Percentiles rank a stretch among this genome's conserved stretches.
Evolutionary conservation across 2,329 filamentous ascomycete species (phyloP).

Genomic region (Dothiorella sarmentorum): DNA sequence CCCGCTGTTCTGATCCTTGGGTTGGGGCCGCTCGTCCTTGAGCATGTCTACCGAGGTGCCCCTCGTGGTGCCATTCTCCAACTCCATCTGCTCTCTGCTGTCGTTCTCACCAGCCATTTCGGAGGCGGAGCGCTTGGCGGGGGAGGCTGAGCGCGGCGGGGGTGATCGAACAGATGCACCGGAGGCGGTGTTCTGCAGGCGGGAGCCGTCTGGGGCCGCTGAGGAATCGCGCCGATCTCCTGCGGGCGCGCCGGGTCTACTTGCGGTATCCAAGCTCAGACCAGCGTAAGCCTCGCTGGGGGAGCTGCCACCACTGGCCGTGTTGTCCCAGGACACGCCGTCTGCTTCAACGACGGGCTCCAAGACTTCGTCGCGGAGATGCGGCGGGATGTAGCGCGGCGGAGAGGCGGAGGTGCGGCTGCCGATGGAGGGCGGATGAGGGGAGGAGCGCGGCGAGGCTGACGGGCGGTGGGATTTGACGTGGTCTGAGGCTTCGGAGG

Average conservation of each 20-base stretch:
- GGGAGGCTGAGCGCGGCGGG: conserved; percentile 47
- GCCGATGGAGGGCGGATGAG: conserved; percentile 29
- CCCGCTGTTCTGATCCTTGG: conserved; percentile 27
- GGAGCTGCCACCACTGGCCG: conserved; percentile 41
- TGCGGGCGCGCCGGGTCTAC: conserved; percentile 25
- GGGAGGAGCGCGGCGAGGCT: conserved; percentile 36
- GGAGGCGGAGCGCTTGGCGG: conserved; percentile 54
- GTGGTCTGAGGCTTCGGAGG: conserved; percentile 20
- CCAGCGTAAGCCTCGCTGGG: conserved; percentile 54
- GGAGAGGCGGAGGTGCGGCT: conserved; percentile 33
- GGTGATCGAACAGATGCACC: conserved; percentile 17
- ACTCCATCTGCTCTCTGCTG: conserved; percentile 32
- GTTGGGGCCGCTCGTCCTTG: conserved; percentile 24
- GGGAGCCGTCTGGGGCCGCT: conserved; percentile 19
- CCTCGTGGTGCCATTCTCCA: conserved; percentile 32
- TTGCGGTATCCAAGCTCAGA: conserved; percentile 44
- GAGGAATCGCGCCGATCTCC: conserved; percentile 26
- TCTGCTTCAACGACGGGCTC: conserved; percentile 32
- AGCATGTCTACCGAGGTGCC: conserved; percentile 46
- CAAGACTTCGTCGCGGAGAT: conserved; percentile 52
- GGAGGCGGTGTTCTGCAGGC: conserved; percentile 10
- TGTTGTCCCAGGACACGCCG: conserved; percentile 30
- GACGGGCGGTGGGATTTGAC: conserved; percentile 6
- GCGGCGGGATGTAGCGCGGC: conserved; percentile 53
- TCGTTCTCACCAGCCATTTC: conserved; percentile 47